A percentile compares a stretch with the other conserved stretches of the same genome.
Conservation (phyloP, 1,284 basidiomycete genomes). For the Anthracocystis panici-leucophaei region DNA sequence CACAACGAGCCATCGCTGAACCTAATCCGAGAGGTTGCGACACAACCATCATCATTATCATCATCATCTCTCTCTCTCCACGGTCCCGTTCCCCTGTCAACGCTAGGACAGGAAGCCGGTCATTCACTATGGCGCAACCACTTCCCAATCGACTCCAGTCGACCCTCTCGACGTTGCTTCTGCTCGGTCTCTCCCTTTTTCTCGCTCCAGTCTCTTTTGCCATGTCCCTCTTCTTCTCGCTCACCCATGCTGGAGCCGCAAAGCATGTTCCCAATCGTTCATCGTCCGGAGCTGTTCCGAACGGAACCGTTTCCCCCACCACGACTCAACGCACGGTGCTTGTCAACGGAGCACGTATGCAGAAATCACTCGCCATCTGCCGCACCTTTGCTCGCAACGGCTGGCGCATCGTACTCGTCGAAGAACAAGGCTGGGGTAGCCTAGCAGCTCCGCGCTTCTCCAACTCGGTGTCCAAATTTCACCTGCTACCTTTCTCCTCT, state of each 20-base stretch:
- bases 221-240: conserved; percentile 39
- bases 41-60: no score
- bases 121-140: conserved; percentile 28
- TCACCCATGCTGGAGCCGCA: conserved; percentile 20
- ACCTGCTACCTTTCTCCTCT: conserved; percentile 43
- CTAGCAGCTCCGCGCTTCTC: conserved; percentile 71
- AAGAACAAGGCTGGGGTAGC: conserved; percentile 71
- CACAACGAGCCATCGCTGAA: no score
- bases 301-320: neutral
- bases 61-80: no score
- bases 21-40: no score
- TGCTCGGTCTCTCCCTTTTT: conserved; percentile 29
- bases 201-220: conserved; percentile 29
- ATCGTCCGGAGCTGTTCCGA: neutral
- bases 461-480: conserved; percentile 59
- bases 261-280: neutral
- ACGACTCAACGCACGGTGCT: conserved; percentile 63
- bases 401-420: conserved; percentile 71
- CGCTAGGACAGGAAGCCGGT: neutral
- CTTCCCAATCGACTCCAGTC: conserved; percentile 45
- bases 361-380: conserved; percentile 71
- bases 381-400: conserved; percentile 70
- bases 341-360: conserved; percentile 71
- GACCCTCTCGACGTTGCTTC: conserved; percentile 44
- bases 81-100: neutral